A percentile compares a stretch with the other conserved stretches of the same genome.
Evolutionary conservation across 768 basidiomycete species (phyloP).

Genomic region (Lactarius pseudohatsudake): DNA sequence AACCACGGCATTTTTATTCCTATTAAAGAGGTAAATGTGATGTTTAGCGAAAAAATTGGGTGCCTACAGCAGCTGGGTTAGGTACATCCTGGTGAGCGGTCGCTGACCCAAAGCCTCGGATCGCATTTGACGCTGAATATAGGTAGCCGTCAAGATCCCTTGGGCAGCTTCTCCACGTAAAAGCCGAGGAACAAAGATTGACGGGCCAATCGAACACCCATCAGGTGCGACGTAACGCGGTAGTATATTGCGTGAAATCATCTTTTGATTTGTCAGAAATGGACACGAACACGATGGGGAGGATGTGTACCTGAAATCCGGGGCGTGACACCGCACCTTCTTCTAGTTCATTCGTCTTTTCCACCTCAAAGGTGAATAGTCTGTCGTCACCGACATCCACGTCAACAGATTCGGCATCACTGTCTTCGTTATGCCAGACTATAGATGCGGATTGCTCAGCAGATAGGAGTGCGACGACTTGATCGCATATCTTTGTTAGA

Average conservation of each 20-base stretch:
- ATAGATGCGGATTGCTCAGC: slow-evolving; percentile 46
- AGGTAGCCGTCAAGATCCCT: slow-evolving; percentile 24
- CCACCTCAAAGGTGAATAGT: slow-evolving; percentile 53
- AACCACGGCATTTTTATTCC: not conserved
- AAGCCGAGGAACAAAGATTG: not conserved
- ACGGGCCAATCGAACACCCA: not conserved
- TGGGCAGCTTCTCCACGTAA: slow-evolving; percentile 28
- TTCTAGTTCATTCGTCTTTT: slow-evolving; percentile 56
- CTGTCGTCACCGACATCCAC: slow-evolving; percentile 48
- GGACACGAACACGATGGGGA: no score
- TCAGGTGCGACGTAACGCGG: not conserved
- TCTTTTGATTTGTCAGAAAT: not conserved
- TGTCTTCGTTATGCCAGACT: slow-evolving; percentile 43
- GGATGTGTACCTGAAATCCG: slow-evolving; percentile 47
- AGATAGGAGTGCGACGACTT: slow-evolving; percentile 52
- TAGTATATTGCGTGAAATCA: not conserved
- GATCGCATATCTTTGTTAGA: slow-evolving; percentile 58
- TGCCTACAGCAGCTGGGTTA: not conserved
- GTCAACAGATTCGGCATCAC: slow-evolving; percentile 33
- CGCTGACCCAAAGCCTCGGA: not conserved
- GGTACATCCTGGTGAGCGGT: not conserved
- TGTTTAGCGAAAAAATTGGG: not conserved
- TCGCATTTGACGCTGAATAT: not conserved
- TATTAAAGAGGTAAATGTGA: not conserved
- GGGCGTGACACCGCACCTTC: slow-evolving; percentile 45